Base-by-base conservation (phyloP, 2,329 filamentous ascomycete species). In the Penicillium freii region DNA sequence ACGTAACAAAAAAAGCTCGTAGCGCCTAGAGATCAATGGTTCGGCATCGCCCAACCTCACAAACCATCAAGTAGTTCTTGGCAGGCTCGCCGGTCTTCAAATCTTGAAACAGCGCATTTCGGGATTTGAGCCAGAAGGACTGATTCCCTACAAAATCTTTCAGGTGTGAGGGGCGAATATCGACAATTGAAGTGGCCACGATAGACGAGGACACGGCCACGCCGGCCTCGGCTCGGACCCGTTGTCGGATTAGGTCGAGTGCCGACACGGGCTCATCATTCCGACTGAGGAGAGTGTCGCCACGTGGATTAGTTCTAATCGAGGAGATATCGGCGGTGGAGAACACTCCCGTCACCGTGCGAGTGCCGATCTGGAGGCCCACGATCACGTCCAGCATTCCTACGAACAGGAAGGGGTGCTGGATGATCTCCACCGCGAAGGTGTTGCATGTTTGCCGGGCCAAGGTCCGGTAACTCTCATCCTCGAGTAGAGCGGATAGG, bases 401-500 rank as follows among this genome's bases (percentile, higher is more conserved):
- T 0, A 90, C 87, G 75, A 95, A 97, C 2, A 97, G 81, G 81
- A 94, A 96, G 0, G 94, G 92, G 67, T 97, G 92, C 73, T 97
- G 92, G 69, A 95, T 81, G 65, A 96, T 87, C 76, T 99, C 94
- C 0, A 90, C 88, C 65, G 96, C 91, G 65, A 99, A 99, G 0
- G 92, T 91, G 58, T 86, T 85, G 60, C 92, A 85, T 0, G 91
- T 94, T 63, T 89, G 84, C 50, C 84, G 82, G 0, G 91, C 92
- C 50, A 87, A 80, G 51, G 79, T 78, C 0, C 81, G 81, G 68
- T 91, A 92, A 3, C 75, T 73, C 2, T 85, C 77, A 62, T 91
- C 86, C 46, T 85, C 83, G 0, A 96, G 80, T 1, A 96, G 73
- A 6, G 82, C 82, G 13, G 85, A 85, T 4, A 97, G 83, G 0